These are phyloP conservation scores for Ustilago loliicola DNA, from an alignment of 1,284 basidiomycete genomes.

Conservation along the genomic window DNA sequence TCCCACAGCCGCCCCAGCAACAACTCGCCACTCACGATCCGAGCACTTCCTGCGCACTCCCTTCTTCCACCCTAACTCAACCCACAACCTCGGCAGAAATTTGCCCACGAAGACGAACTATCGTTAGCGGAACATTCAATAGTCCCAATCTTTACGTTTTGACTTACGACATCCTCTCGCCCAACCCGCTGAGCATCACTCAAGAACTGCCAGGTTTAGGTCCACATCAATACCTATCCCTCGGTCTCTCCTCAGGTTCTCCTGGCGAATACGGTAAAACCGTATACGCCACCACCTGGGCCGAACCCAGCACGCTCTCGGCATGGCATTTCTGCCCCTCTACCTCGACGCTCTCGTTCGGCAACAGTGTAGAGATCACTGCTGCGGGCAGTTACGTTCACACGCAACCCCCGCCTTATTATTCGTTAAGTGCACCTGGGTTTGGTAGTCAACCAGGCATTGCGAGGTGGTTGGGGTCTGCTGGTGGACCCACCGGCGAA, in stretches of 20 bases:
- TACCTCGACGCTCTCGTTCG: conserved; percentile 9
- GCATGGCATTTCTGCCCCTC: conserved; percentile 49
- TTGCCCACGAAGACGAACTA: conserved; percentile 40
- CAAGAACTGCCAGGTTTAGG: conserved; percentile 39
- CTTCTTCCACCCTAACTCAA: neutral
- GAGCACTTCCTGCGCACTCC: conserved; percentile 8
- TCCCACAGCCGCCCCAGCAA: neutral
- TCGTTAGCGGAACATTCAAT: conserved; percentile 65
- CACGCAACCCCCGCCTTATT: conserved; percentile 50
- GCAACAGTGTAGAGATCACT: conserved; percentile 32
- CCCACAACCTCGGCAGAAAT: neutral
- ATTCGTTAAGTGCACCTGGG: conserved; percentile 39
- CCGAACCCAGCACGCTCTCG: conserved; percentile 27
- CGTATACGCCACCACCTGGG: conserved; percentile 67
- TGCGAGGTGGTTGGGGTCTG: conserved; percentile 44
- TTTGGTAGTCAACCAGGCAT: conserved; percentile 41
- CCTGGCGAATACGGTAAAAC: conserved; percentile 7
- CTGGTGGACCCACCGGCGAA: conserved; percentile 67
- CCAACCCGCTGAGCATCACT: conserved; percentile 25
- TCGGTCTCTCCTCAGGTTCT: conserved; percentile 17
- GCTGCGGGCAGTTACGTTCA: conserved; percentile 65
- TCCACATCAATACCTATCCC: conserved; percentile 59
- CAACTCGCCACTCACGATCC: conserved; percentile 16
- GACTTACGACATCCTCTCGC: conserved; percentile 44
- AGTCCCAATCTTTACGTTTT: conserved; percentile 54